phyloP scores from a whole-genome alignment of 192 early-diverging fungal genomes.

The Linnemannia zychae region DNA sequence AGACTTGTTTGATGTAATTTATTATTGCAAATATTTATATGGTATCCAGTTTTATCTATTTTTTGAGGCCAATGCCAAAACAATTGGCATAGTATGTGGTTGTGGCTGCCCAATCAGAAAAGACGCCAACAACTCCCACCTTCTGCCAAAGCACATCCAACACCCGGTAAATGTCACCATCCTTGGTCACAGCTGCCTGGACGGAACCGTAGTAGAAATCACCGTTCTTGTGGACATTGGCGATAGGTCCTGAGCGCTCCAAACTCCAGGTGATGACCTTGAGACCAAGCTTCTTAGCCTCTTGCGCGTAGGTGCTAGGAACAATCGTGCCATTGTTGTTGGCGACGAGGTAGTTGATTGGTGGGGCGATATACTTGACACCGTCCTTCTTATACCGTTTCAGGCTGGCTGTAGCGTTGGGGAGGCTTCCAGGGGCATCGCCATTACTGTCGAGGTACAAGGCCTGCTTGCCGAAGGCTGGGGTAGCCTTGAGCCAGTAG shows the following conservation, averaged over 20 bases:
- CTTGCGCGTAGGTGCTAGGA: slow-evolving; percentile 1
- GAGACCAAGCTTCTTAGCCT: slow-evolving; percentile 10
- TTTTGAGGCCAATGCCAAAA: slow-evolving; percentile 11
- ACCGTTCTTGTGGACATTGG: slow-evolving; percentile 5
- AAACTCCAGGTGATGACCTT: slow-evolving; percentile 11
- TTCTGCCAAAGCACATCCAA: slow-evolving; percentile 10
- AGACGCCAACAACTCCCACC: slow-evolving; percentile 1
- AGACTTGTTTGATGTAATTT: neutral
- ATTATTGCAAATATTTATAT: neutral
- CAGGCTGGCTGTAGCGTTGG: neutral
- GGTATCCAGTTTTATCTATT: neutral
- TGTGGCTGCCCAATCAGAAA: slow-evolving; percentile 12
- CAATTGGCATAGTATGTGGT: slow-evolving; percentile 11
- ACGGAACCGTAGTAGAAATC: slow-evolving; percentile 3
- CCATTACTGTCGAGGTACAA: slow-evolving; percentile 10
- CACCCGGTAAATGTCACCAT: slow-evolving; percentile 4
- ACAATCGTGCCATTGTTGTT: slow-evolving; percentile 5
- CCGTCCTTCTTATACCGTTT: slow-evolving; percentile 8
- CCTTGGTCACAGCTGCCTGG: slow-evolving; percentile 2
- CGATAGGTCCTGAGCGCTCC: slow-evolving; percentile 1
- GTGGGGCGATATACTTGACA: slow-evolving; percentile 12
- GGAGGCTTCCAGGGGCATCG: slow-evolving; percentile 7
- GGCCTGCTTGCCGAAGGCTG: slow-evolving; percentile 9
- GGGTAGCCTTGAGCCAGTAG: slow-evolving; percentile 10
- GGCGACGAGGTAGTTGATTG: slow-evolving; percentile 8